Evolutionary conservation across 2,329 filamentous ascomycete genomes (phyloP).

Genomic region (Colletotrichum sp.): DNA sequence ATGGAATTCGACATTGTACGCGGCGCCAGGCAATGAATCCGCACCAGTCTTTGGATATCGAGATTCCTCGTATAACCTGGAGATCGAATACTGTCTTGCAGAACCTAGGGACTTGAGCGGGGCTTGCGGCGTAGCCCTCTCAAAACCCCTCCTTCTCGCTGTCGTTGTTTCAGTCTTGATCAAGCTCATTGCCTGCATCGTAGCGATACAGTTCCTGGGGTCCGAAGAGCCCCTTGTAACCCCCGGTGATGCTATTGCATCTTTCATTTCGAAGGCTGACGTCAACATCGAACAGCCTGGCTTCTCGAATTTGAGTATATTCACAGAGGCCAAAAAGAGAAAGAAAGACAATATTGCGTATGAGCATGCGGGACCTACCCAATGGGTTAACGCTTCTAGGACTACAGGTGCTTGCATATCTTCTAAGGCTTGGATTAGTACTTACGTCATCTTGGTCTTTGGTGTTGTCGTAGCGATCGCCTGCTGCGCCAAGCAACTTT

Average conservation of each 20-base stretch:
- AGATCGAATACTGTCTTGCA: neutral
- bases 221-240: neutral
- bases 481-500: neutral
- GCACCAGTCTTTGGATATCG: neutral
- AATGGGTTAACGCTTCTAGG: neutral
- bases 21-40: neutral
- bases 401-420: neutral
- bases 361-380: too few relatives aligned
- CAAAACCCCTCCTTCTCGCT: neutral
- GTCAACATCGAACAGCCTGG: too few relatives aligned
- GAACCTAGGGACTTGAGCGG: neutral
- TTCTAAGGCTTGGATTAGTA: neutral
- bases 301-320: too few relatives aligned
- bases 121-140: neutral
- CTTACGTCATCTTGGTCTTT: neutral
- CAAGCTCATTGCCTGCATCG: neutral
- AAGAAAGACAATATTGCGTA: neutral
- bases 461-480: neutral
- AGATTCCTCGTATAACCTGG: neutral
- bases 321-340: neutral
- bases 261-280: neutral
- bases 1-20: neutral
- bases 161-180: neutral
- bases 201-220: neutral
- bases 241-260: neutral